These are phyloP conservation scores for Actinomucor elegans DNA, from an alignment of 371 early-diverging fungal genomes.

Conservation along the genomic window DNA sequence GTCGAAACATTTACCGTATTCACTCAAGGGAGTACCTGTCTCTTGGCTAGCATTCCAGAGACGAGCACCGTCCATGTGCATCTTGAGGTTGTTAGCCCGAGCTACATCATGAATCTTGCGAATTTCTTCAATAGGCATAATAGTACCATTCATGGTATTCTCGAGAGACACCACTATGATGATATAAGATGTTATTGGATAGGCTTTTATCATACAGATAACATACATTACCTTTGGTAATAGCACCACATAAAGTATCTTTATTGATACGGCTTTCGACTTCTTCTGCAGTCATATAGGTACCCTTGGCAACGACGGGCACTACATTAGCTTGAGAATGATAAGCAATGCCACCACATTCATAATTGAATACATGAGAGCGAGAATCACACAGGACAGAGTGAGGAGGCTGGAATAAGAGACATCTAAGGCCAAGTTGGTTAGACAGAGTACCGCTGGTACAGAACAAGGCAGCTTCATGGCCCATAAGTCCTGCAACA, in stretches of 20 bases:
- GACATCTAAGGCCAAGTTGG: conserved; percentile 77
- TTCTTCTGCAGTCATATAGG: conserved; percentile 69
- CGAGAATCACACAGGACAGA: conserved; percentile 77
- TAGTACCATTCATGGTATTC: conserved; percentile 84
- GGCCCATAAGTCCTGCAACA: conserved; percentile 72
- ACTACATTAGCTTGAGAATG: conserved; percentile 75
- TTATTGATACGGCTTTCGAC: conserved; percentile 46
- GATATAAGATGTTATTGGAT: neutral
- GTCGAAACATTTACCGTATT: conserved; percentile 76
- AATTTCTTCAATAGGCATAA: conserved; percentile 79
- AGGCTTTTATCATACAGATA: neutral
- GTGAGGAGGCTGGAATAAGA: conserved; percentile 76
- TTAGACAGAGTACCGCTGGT: conserved; percentile 84
- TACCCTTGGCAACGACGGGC: conserved; percentile 64
- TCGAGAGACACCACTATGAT: conserved; percentile 72
- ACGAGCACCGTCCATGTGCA: conserved; percentile 91
- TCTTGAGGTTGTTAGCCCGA: conserved; percentile 45
- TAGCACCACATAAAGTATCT: conserved; percentile 53
- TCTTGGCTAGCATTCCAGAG: conserved; percentile 87
- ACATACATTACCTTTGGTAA: conserved; percentile 54
- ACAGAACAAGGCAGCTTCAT: conserved; percentile 83
- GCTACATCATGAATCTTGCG: conserved; percentile 62
- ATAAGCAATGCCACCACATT: conserved; percentile 82
- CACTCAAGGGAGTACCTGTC: conserved; percentile 63
- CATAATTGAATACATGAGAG: conserved; percentile 79